Base-by-base conservation (phyloP, 768 basidiomycete species). In the Naganishia randhawae region DNA sequence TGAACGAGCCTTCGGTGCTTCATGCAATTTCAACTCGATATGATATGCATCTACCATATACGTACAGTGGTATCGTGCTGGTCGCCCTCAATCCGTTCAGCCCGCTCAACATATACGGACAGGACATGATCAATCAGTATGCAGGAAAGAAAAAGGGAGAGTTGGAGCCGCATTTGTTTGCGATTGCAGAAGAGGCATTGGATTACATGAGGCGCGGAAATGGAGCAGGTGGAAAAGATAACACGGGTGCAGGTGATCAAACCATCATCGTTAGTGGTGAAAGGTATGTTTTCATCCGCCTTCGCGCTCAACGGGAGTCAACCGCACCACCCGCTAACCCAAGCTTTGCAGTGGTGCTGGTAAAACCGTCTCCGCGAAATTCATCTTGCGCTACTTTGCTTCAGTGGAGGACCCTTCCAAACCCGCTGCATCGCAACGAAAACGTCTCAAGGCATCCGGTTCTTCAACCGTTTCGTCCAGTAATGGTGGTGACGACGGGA, bases 221-320 rank as follows among this genome's bases (percentile, higher is more conserved):
- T 39, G 76, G 77, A 1, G 69, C 68, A 19, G 79, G 79, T 11
- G 80, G 79, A 19, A 76, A 75, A 42, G 79, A 80, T 69, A 74
- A 78, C 89, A 97, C 74, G 25, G 77, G 73, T 86, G 90, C 69
- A 87, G 88, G 81, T 13, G 94, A 97, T 70, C 96, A 99, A 81
- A 99, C 96, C 5, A 98, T 99, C 77, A 96, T 99, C 72, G 96
- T 99, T 69, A 92, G 90, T 37, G 96, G 96, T 73, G 96, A 99
- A 82, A 93, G 91, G 92, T 94, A 75, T 71, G 84, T 80, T 14
- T 33, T 19, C 14, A 14, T 57, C 10, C 25, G n/a, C 2, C 19
- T 11, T 31, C 39, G 16, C 22, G 14, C 51, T n/a, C 25, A 22
- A 3, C 45, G 25, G 45, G 51, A 32, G 51, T 3, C 16, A 14